Conservation (phyloP, 2,329 filamentous ascomycete species). For the Septoria petroselini region DNA sequence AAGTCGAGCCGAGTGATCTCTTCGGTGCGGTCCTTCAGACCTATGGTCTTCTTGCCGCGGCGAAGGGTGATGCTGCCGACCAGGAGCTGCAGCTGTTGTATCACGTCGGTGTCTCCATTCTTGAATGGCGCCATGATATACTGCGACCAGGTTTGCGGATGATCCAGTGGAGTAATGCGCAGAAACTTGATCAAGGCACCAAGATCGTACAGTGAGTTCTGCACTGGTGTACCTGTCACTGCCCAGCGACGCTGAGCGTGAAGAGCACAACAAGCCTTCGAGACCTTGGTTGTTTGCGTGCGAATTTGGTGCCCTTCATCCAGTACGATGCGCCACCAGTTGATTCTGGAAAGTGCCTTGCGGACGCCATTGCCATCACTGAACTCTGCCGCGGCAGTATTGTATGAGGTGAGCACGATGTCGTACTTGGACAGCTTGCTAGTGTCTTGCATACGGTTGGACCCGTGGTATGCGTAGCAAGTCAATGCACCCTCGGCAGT, state of each 20-base stretch:
- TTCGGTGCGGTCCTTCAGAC: conserved; percentile 73
- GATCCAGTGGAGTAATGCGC: conserved; percentile 78
- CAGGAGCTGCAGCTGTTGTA: conserved; percentile 80
- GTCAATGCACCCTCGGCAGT: conserved; percentile 62
- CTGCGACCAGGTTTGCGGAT: conserved; percentile 69
- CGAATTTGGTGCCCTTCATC: conserved; percentile 96
- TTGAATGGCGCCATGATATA: conserved; percentile 86
- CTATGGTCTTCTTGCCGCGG: conserved; percentile 85
- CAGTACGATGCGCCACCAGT: conserved; percentile 90
- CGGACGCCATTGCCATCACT: conserved; percentile 42
- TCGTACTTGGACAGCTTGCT: conserved; percentile 70
- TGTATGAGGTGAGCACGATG: conserved; percentile 88
- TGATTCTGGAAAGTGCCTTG: conserved; percentile 69
- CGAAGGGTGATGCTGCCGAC: conserved; percentile 94
- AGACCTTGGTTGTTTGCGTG: conserved; percentile 75
- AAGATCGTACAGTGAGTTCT: conserved; percentile 88
- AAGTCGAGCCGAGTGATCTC: conserved; percentile 72
- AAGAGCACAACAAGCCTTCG: conserved; percentile 77
- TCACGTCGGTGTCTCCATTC: conserved; percentile 74
- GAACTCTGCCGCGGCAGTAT: conserved; percentile 74
- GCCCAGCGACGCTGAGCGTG: conserved; percentile 85
- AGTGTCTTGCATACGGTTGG: conserved; percentile 67
- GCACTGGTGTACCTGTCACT: conserved; percentile 93
- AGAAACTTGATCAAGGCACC: conserved; percentile 84
- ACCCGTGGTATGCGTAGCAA: conserved; percentile 84